phyloP scores from a whole-genome alignment of 805 yeast species.

The Candida rishiriensis region DNA sequence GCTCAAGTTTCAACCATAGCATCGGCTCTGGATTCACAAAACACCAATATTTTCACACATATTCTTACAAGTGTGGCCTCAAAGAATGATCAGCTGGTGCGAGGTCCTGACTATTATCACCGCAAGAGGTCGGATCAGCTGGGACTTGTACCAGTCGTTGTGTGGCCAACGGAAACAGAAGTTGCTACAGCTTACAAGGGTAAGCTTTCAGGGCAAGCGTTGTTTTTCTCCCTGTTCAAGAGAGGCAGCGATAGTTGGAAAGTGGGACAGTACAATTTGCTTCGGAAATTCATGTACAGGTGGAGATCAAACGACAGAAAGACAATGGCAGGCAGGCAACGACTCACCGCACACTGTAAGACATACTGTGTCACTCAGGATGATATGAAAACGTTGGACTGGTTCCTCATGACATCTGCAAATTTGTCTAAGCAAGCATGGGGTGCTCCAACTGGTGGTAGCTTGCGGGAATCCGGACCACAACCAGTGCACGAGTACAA shows the following conservation, averaged over 20 bases:
- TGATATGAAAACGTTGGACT: conserved; percentile 45
- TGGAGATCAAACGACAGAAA: conserved; percentile 39
- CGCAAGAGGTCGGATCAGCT: neutral
- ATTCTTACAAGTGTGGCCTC: conserved; percentile 40
- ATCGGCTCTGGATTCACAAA: conserved; percentile 34
- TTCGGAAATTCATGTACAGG: conserved; percentile 39
- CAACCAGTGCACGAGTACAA: conserved; percentile 24
- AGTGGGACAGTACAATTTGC: conserved; percentile 35
- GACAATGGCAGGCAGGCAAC: conserved; percentile 22
- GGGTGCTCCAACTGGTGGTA: conserved; percentile 43
- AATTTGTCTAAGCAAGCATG: conserved; percentile 77
- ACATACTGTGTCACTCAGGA: conserved; percentile 55
- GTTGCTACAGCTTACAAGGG: conserved; percentile 18
- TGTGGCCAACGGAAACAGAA: conserved; percentile 31
- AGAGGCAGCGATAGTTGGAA: conserved; percentile 18
- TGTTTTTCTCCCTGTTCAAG: conserved; percentile 16
- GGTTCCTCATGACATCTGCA: conserved; percentile 73
- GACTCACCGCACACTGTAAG: conserved; percentile 55
- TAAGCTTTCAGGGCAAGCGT: conserved; percentile 27
- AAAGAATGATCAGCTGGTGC: conserved; percentile 18
- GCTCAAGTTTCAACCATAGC: conserved; percentile 49
- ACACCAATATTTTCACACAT: conserved; percentile 42
- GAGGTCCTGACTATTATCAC: conserved; percentile 12
- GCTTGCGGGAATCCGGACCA: conserved; percentile 17
- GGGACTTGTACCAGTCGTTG: conserved; percentile 23